Evolutionary conservation across 441 rosid species (phyloP).

Genomic region (Aquilaria agallochum): DNA sequence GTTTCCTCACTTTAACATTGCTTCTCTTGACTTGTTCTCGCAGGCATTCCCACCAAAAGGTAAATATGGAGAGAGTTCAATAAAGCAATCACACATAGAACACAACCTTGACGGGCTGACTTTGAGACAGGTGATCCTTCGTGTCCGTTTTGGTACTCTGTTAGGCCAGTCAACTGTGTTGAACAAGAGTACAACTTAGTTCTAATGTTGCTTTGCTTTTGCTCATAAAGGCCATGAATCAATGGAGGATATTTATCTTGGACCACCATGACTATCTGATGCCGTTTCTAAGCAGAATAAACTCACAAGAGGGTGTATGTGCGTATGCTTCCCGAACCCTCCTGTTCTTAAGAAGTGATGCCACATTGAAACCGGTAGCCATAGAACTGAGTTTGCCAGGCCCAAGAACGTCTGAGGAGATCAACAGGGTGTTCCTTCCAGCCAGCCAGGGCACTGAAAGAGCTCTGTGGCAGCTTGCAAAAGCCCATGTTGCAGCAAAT

Average conservation of each 20-base stretch:
- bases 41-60: constrained; percentile 59
- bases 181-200: no score
- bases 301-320: constrained; percentile 29
- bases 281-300: constrained; percentile 45
- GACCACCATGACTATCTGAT: constrained; percentile 73
- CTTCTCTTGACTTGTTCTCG: not conserved
- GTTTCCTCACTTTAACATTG: not conserved
- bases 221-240: constrained; percentile 40
- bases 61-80: constrained; percentile 33
- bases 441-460: constrained; percentile 49
- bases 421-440: constrained; percentile 37
- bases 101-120: constrained; percentile 46
- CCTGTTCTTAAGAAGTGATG: constrained; percentile 39
- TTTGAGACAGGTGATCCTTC: constrained; percentile 23
- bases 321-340: constrained; percentile 64
- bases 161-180: no score
- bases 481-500: constrained; percentile 63
- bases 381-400: constrained; percentile 56
- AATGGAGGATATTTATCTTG: constrained; percentile 51
- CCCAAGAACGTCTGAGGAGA: not conserved
- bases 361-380: constrained; percentile 54
- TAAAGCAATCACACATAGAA: constrained; percentile 30
- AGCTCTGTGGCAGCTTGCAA: constrained; percentile 69
- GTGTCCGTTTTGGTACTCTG: no score
- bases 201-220: constrained; percentile 1